A percentile compares a stretch with the other conserved stretches of the same genome.
These are phyloP conservation scores for Fomitopsis pulvina DNA, from an alignment of 768 basidiomycete genomes.

Conservation along the genomic window DNA sequence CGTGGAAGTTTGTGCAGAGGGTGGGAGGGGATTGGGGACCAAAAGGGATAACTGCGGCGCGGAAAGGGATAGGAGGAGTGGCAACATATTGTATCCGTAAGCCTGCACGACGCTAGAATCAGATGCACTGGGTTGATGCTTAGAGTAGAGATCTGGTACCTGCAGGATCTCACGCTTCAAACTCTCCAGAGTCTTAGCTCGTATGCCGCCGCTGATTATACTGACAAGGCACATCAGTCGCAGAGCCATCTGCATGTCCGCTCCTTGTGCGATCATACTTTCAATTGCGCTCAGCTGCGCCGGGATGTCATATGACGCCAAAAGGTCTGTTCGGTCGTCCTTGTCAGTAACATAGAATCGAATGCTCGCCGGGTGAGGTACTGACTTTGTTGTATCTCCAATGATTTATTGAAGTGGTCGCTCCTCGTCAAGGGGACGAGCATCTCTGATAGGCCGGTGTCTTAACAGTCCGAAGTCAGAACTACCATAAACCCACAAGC, in stretches of 20 bases:
- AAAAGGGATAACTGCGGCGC: conserved; percentile 63
- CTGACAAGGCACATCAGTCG: conserved; percentile 84
- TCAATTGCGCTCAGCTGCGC: conserved; percentile 84
- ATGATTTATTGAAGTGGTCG: conserved; percentile 82
- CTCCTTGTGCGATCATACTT: conserved; percentile 82
- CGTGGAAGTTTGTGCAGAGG: conserved; percentile 35
- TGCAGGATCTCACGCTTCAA: conserved; percentile 91
- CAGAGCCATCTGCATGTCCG: conserved; percentile 71
- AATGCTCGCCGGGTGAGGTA: background rate
- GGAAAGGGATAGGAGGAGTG: conserved; percentile 58
- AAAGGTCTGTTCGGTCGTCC: conserved; percentile 57
- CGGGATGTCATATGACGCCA: conserved; percentile 83
- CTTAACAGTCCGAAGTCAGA: conserved; percentile 33
- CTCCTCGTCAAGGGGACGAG: conserved; percentile 79
- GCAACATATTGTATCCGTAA: conserved; percentile 72
- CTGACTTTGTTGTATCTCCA: conserved; percentile 95
- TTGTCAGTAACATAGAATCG: background rate
- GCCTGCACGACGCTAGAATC: conserved; percentile 38
- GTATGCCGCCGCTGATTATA: conserved; percentile 80
- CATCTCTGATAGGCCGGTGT: conserved; percentile 91
- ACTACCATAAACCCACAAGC: conserved; percentile 2
- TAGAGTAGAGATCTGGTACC: conserved; percentile 24
- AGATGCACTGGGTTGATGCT: background rate
- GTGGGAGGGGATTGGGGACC: conserved; percentile 60
- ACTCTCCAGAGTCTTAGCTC: conserved; percentile 77